Evolutionary conservation across 2,329 filamentous ascomycete species (phyloP), one percentile per base, ranked within the genome.

Genomic region (Diplodia mutila): DNA sequence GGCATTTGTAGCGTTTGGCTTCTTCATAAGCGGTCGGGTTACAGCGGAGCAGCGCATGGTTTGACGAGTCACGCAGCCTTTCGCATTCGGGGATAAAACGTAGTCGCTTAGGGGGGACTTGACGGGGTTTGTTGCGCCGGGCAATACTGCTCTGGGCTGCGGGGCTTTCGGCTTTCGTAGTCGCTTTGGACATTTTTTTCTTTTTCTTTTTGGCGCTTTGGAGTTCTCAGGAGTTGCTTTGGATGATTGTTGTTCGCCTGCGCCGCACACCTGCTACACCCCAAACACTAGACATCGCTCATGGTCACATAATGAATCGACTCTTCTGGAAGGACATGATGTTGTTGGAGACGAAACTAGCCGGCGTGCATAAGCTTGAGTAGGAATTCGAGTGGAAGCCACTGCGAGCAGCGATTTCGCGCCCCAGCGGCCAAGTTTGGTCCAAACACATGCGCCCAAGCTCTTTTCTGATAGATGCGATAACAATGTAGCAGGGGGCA

Each of bases 11-110:
- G 53, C 52, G 37, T n/a, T 48, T 65, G 2, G 27, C 21, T n/a
- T 54, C 25, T 48, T 55, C 32, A 53, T 49, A 23, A n/a, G 37
- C 23, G 18, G 53, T 46, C 39, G 42, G n/a, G 27, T 51, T 59
- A n/a, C 12, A 57, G 42, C 27, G 29, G 37, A 37, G 51, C 21
- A 66, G 53, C 64, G 54, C 39, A 49, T 66, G 54, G 57, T 55
- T 66, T 66, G 39, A 66, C 54, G 64, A 66, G 53, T 66, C 64
- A 66, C 64, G 64, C 53, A 59, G 52, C 53, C 39, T 66, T 66
- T 66, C 64, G 64, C 64, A 66, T 59, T 66, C 64, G 39, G 37
- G 52, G 9, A 51, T 25, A 55, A 42, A 34, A 66, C 18, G 39
- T 55, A 23, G 53, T 66, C 39, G 29, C 49, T 42, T 54, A 42